Evolutionary conservation across 306 rosid species (phyloP).

Genomic region (Cucurbita pepo): DNA sequence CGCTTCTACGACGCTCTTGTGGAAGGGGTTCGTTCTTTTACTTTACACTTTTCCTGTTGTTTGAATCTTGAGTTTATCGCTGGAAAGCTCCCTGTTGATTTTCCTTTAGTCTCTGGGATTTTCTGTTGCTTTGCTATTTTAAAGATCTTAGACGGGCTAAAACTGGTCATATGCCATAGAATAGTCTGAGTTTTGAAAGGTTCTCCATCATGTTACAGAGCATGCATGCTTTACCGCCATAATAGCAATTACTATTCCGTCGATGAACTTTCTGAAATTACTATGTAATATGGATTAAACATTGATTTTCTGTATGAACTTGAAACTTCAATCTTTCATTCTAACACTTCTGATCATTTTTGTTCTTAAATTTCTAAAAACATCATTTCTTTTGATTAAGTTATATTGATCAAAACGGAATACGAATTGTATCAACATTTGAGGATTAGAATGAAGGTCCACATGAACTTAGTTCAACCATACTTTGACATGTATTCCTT

Average conservation of each 20-base stretch:
- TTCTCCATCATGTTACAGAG: not conserved
- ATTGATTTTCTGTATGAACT: not conserved
- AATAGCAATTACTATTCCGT: not conserved
- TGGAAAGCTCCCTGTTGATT: no score
- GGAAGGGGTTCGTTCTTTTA: constrained; percentile 11
- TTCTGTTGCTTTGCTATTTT: no score
- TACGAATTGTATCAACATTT: not conserved
- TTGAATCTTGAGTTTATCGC: not conserved
- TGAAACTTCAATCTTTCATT: not conserved
- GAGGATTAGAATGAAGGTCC: not conserved
- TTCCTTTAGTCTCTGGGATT: no score
- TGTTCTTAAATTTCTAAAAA: not conserved
- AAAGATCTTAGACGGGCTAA: not conserved
- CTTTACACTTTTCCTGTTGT: not conserved
- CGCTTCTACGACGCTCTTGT: constrained; percentile 32
- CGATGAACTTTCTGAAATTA: not conserved
- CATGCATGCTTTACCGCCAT: not conserved
- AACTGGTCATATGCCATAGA: not conserved
- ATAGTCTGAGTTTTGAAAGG: not conserved
- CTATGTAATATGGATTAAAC: not conserved
- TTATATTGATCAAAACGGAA: not conserved
- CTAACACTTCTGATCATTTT: not conserved
- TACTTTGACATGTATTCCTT: no score
- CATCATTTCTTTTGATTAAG: not conserved
- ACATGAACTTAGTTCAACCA: no score